Base-by-base conservation (phyloP, 805 yeast species). In the Lachancea dasiensis region DNA sequence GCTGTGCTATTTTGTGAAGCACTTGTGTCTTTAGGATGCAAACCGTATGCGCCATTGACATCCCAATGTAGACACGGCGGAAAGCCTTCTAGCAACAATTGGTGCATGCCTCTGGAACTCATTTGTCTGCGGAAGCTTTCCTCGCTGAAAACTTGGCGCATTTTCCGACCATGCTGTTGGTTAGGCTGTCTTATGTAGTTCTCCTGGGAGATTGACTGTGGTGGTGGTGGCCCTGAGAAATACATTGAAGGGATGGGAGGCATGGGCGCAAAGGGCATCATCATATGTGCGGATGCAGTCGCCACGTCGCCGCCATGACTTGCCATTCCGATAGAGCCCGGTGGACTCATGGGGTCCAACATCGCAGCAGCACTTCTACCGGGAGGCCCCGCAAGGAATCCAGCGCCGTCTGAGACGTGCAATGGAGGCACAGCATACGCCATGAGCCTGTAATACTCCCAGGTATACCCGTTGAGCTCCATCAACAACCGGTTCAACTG, bases 31-130 rank as follows among this genome's bases (percentile, higher is more conserved):
- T 36, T 40, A 2, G 38, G 16, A 7, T 19, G 21, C 11, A 36
- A 24, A 17, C 29, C 32, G 32, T 38, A 30, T 16, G 26, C 25
- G 7, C 31, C 28, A 15, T 31, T 38, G 6, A 33, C 41, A 21
- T 58, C 61, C 27, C 52, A 43, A 25, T 54, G 48, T 39, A 58
- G 37, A 40, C 49, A 58, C 4, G 63, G 63, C 21, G 64, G 64
- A 42, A 59, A 59, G 38, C 57, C 54, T 14, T 43, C 43, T 27
- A 59, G 31, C 34, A 50, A 51, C 24, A 59, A 34, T 40, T 59
- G 64, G 41, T 47, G 53, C 64, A 59, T 59, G 14, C 55, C 53
- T 34, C 63, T 49, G 11, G 55, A 50, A 9, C 61, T 56, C 64
- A 59, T 59, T 42, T 59, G 64, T 34, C 48, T 54, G 22, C 64